These are phyloP conservation scores for Bullera alba DNA, from an alignment of 768 basidiomycete genomes.

Conservation along the genomic window DNA sequence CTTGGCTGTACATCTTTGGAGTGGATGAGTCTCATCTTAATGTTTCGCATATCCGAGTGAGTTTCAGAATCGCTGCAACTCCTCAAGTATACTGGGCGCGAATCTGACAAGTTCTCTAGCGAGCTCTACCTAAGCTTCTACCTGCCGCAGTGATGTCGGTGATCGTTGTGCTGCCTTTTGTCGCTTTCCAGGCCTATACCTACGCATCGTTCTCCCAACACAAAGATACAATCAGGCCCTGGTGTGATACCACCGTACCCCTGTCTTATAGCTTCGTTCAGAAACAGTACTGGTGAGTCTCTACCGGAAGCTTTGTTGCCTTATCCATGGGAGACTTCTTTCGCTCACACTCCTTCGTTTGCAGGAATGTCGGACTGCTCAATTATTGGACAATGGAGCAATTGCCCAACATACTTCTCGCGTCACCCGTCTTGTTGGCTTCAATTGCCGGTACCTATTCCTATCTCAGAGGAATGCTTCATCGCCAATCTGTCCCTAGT, in stretches of 20 bases:
- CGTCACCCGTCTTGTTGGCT: slow-evolving; percentile 59
- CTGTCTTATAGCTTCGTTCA: slow-evolving; percentile 79
- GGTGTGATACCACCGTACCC: slow-evolving; percentile 63
- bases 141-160: slow-evolving; percentile 50
- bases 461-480: slow-evolving; percentile 15
- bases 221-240: slow-evolving; percentile 45
- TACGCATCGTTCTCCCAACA: slow-evolving; percentile 61
- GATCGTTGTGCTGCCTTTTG: slow-evolving; percentile 60
- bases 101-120: not conserved
- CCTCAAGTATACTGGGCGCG: not conserved
- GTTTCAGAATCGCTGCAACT: no score
- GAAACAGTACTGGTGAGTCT: slow-evolving; percentile 61
- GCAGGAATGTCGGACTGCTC: slow-evolving; percentile 70
- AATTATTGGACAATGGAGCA: slow-evolving; percentile 78
- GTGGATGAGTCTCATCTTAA: not conserved
- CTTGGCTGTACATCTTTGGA: not conserved
- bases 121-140: slow-evolving; percentile 20
- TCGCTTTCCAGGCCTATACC: slow-evolving; percentile 62
- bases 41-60: not conserved
- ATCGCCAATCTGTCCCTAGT: not conserved
- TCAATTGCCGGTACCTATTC: slow-evolving; percentile 49
- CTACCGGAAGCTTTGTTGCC: not conserved
- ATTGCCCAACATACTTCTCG: slow-evolving; percentile 79
- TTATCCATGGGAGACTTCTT: not conserved
- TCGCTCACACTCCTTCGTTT: not conserved